Evolutionary conservation across 176 grass and related monocot species (phyloP).

Genomic region (Musa schizocarpa): DNA sequence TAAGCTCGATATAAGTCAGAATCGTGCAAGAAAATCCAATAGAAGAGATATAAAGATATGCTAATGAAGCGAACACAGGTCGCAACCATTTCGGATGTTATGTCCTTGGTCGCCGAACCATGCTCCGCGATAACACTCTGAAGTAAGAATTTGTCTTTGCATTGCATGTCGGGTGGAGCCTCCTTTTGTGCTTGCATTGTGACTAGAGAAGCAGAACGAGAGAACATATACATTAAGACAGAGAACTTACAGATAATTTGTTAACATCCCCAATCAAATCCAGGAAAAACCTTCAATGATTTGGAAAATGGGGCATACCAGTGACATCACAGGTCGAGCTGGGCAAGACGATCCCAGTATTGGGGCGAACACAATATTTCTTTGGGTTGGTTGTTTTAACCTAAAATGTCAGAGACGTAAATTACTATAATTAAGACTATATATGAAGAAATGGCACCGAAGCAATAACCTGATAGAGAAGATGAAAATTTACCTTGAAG

Average conservation of each 20-base stretch:
- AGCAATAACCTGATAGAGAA: background rate
- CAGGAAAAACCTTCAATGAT: background rate
- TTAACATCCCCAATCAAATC: background rate
- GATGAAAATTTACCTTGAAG: slow-evolving; percentile 63
- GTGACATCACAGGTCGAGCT: slow-evolving; percentile 74
- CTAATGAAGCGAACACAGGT: background rate
- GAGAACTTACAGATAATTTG: background rate
- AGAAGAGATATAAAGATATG: background rate
- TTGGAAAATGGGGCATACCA: slow-evolving; percentile 34
- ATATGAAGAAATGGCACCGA: no score
- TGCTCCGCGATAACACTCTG: slow-evolving; percentile 69
- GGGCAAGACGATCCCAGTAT: slow-evolving; percentile 73
- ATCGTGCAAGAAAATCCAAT: background rate
- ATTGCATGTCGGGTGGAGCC: slow-evolving; percentile 63
- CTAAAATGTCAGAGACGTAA: slow-evolving; percentile 11
- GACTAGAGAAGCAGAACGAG: slow-evolving; percentile 29
- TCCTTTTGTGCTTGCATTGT: slow-evolving; percentile 94
- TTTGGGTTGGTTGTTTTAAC: slow-evolving; percentile 99
- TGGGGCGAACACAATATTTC: slow-evolving; percentile 93
- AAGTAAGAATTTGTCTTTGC: slow-evolving; percentile 94
- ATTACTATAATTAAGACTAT: no score
- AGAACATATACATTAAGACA: background rate
- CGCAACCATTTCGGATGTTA: slow-evolving; percentile 58
- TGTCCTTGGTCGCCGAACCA: slow-evolving; percentile 51
- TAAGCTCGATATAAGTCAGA: slow-evolving; percentile 5